phyloP scores from a whole-genome alignment of 1,284 basidiomycete genomes.

The Flammula alnicola region DNA sequence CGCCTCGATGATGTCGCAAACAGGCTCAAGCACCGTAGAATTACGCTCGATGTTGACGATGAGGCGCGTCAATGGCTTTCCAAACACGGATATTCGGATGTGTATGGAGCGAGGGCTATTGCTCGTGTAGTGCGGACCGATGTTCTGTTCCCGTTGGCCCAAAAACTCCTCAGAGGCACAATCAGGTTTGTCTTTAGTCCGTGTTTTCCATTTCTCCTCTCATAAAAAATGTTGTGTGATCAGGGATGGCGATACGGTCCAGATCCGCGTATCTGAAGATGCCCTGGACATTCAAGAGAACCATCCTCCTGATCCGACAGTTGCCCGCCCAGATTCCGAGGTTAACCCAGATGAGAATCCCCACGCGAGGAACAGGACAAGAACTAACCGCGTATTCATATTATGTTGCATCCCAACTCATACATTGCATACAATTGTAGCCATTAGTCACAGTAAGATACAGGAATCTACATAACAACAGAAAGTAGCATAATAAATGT shows the following conservation, averaged over 20 bases:
- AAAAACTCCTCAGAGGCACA: conserved; percentile 74
- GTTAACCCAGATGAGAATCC: conserved; percentile 29
- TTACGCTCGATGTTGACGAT: conserved; percentile 74
- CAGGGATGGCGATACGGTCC: conserved; percentile 59
- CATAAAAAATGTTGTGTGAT: too few relatives aligned
- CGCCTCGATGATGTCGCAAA: conserved; percentile 77
- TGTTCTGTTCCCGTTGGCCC: conserved; percentile 80
- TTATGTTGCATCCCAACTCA: background rate
- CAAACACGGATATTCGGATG: conserved; percentile 80
- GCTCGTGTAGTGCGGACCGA: conserved; percentile 79
- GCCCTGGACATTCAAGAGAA: conserved; percentile 60
- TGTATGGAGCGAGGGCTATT: conserved; percentile 88
- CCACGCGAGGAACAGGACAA: conserved; percentile 18
- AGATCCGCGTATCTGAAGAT: conserved; percentile 50
- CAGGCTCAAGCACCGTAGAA: conserved; percentile 67
- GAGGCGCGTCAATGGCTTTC: conserved; percentile 77
- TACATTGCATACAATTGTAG: background rate
- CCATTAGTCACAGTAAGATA: conserved; percentile 3
- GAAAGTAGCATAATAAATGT: conserved; percentile 16
- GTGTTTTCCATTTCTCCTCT: too few relatives aligned
- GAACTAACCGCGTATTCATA: background rate
- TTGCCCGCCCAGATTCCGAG: conserved; percentile 28
- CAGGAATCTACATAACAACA: background rate
- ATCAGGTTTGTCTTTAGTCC: too few relatives aligned
- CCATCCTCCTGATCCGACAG: conserved; percentile 51